These are phyloP conservation scores for Aspergillus bridgeri DNA, from an alignment of 495 filamentous ascomycete genomes.

Conservation along the genomic window DNA sequence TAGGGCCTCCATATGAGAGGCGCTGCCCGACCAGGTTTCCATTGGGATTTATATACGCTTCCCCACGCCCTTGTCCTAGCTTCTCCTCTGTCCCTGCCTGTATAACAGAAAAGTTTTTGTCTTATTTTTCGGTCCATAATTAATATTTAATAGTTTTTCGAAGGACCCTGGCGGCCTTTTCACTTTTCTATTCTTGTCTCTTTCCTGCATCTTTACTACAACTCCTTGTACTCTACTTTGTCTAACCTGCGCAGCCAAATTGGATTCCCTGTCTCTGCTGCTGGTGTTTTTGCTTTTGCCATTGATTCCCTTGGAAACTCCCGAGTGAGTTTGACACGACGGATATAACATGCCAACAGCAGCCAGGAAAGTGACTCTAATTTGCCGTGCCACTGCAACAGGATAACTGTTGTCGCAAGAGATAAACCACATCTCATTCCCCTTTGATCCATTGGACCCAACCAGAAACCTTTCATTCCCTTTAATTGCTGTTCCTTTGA, in stretches of 20 bases:
- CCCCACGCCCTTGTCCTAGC: slow-evolving; percentile 5
- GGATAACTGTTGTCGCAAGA: slow-evolving; percentile 13
- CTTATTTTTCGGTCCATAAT: neutral
- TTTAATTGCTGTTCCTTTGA: slow-evolving; percentile 9
- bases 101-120: neutral
- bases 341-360: slow-evolving; percentile 21
- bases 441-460: slow-evolving; percentile 1
- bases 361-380: slow-evolving; percentile 16
- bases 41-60: slow-evolving; percentile 13
- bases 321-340: slow-evolving; percentile 18
- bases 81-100: slow-evolving; percentile 4
- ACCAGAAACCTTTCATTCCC: neutral
- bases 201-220: neutral
- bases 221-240: neutral
- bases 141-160: slow-evolving; percentile 5
- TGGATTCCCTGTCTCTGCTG: neutral
- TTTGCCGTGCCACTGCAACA: slow-evolving; percentile 16
- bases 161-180: neutral
- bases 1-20: slow-evolving; percentile 20
- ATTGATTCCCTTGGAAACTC: slow-evolving; percentile 11
- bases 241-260: neutral
- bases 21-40: slow-evolving; percentile 25
- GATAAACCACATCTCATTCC: neutral
- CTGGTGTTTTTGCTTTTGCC: neutral
- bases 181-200: slow-evolving; percentile 1